Percentiles rank a stretch among this genome's conserved stretches.
Conservation (phyloP, 805 yeast genomes). For the Pichia heedii region DNA sequence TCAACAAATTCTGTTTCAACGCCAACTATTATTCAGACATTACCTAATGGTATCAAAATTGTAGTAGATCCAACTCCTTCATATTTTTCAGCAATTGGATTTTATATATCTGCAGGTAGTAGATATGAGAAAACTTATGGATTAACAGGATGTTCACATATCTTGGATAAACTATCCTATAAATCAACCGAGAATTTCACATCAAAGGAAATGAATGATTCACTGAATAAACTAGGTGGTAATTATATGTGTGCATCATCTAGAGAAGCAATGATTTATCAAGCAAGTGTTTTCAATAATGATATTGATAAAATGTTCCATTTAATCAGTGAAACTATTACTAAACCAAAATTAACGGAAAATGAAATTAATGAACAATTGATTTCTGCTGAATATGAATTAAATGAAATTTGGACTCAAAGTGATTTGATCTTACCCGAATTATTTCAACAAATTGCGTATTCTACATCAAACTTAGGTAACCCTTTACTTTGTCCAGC, state of each 20-base stretch:
- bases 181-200: constrained; percentile 51
- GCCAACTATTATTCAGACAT: constrained; percentile 26
- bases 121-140: constrained; percentile 55
- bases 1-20: neutral
- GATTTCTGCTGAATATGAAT: constrained; percentile 69
- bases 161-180: constrained; percentile 80
- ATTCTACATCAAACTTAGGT: constrained; percentile 63
- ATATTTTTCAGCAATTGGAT: constrained; percentile 84
- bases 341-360: constrained; percentile 56
- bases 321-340: constrained; percentile 68
- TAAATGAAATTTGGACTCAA: constrained; percentile 71
- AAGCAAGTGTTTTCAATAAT: constrained; percentile 84
- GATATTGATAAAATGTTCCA: constrained; percentile 76
- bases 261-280: constrained; percentile 86
- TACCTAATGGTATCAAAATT: constrained; percentile 71
- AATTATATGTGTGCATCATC: constrained; percentile 90
- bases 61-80: constrained; percentile 83
- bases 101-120: constrained; percentile 86
- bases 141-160: constrained; percentile 69
- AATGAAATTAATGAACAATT: constrained; percentile 69
- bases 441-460: constrained; percentile 80
- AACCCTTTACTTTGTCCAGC: constrained; percentile 76
- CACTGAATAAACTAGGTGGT: constrained; percentile 77
- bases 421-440: constrained; percentile 86
- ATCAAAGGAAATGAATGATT: constrained; percentile 65